Evolutionary conservation across 768 basidiomycete genomes (phyloP), one percentile per base, ranked within the genome.

Genomic region (Hygrophorus pudorinus): DNA sequence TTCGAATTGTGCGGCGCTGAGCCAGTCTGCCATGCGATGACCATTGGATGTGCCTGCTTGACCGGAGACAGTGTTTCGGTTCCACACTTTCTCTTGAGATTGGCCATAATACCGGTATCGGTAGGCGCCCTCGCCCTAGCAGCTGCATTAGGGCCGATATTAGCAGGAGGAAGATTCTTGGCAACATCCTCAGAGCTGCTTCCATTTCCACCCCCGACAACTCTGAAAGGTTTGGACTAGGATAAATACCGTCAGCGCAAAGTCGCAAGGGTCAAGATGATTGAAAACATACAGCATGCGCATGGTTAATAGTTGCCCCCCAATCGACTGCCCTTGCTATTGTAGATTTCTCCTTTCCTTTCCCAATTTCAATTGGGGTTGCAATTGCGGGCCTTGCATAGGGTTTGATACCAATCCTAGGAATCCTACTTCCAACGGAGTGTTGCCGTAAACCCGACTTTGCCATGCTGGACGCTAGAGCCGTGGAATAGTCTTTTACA

Each of bases 391-490:
- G 66, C 46, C 75, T 67, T 24, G 70, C 60, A 57, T 81, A 82
- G 2, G 79, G 80, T 43, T 80, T 81, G 18, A 57, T 58, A 29
- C 68, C 70, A 33, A 77, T 75, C 47, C 80, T 68, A 13, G 80
- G 80, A 52, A 82, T 82, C 56, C 69, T 68, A 58, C 80, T 51
- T 27, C 21, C 24, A 14, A 27, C 79, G 0, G 65, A 69, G 6
- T 65, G 58, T 48, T 78, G 74, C 53, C 70, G 76, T 42, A 80
- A 54, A 36, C 48, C 66, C 13, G 75, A 74, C 44, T 70, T 73
- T 4, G 52, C 48, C 31, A 65, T 58, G 49, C 59, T 65, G n/a
- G 55, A 51, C n/a, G 55, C 45, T 32, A 39, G 49, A 37, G 51
- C 45, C 45, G 52, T 52, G 29, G 60, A 52, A 14, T 55, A 8